A percentile compares a stretch with the other conserved stretches of the same genome.
Conservation (phyloP, 495 filamentous ascomycete genomes). For the Tuber brumale region DNA sequence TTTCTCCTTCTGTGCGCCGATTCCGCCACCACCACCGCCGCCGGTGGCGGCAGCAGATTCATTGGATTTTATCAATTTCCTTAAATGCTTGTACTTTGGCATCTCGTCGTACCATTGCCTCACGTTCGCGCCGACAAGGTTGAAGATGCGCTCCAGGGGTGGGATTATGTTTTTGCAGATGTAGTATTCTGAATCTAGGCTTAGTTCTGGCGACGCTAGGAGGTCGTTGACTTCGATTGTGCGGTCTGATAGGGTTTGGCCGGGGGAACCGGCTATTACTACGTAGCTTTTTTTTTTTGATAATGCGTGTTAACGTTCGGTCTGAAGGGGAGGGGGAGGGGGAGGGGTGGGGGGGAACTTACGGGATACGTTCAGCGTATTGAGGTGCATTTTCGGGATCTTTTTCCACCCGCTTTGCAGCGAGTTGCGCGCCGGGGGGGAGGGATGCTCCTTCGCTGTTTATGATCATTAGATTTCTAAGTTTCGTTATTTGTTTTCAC, state of each 20-base stretch:
- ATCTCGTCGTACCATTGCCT: conserved; percentile 91
- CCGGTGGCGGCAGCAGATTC: conserved; percentile 30
- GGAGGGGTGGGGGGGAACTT: not conserved
- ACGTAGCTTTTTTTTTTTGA: conserved; percentile 54
- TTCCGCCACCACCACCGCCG: conserved; percentile 5
- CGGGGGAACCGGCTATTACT: conserved; percentile 79
- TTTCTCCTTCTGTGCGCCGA: conserved; percentile 44
- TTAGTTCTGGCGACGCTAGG: conserved; percentile 64
- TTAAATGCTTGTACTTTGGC: conserved; percentile 77
- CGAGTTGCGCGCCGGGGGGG: conserved; percentile 82
- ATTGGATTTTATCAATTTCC: conserved; percentile 48
- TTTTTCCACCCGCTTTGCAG: conserved; percentile 72
- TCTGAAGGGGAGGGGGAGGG: not conserved
- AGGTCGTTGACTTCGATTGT: conserved; percentile 81
- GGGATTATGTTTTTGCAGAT: conserved; percentile 93
- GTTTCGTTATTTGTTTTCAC: not conserved
- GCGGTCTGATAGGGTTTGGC: conserved; percentile 77
- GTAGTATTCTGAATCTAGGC: conserved; percentile 95
- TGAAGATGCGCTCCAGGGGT: conserved; percentile 92
- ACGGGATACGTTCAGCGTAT: conserved; percentile 84
- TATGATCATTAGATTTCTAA: conserved; percentile 5
- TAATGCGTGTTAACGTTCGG: not conserved
- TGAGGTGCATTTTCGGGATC: conserved; percentile 86
- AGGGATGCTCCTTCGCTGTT: conserved; percentile 63
- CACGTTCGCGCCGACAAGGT: conserved; percentile 89